Evolutionary conservation across 257 asterid species (phyloP), one percentile per base, ranked within the genome.

Genomic region (Solanum pennellii): DNA sequence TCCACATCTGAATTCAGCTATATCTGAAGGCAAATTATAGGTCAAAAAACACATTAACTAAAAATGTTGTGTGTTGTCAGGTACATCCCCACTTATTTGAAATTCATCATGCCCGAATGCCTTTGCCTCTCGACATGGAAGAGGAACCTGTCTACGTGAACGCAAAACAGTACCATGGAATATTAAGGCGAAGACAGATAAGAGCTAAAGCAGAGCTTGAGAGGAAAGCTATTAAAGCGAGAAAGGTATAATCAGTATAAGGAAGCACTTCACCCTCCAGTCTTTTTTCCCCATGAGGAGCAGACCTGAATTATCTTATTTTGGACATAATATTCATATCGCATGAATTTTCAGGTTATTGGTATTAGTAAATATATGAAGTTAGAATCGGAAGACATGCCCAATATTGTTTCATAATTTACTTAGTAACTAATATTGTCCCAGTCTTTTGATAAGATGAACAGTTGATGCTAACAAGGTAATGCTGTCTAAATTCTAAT

Each of bases 101-200:
- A 87, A 88, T 91, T 87, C 93, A 92, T 87, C 94, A 92, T 71
- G 89, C 92, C 69, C 92, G 98, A 91, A 93, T 94, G 96, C 96
- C 98, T 59, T 91, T 95, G 92, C 98, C 94, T 87, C 92, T 93
- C 87, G 94, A 91, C 82, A 93, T 93, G 98, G 96, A 95, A 91
- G 98, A 94, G 88, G 98, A 93, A 85, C 98, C 98, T 71, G 96
- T 95, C 45, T 95, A 90, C 80, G 98, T 95, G 90, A 94, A 94
- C 87, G 96, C 98, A 29, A 95, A 95, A 88, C 98, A 95, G 88
- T 95, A 95, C 83, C 95, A 93, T 86, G 98, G 96, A 69, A 95
- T 95, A 86, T 87, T 95, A 86, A 93, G 98, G 92, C 93, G 98
- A 89, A 91, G 98, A 89, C 94, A 93, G 87, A 91, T 93, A 86